Base-by-base conservation (phyloP, 2,329 filamentous ascomycete species). In the Fusarium sp. region DNA sequence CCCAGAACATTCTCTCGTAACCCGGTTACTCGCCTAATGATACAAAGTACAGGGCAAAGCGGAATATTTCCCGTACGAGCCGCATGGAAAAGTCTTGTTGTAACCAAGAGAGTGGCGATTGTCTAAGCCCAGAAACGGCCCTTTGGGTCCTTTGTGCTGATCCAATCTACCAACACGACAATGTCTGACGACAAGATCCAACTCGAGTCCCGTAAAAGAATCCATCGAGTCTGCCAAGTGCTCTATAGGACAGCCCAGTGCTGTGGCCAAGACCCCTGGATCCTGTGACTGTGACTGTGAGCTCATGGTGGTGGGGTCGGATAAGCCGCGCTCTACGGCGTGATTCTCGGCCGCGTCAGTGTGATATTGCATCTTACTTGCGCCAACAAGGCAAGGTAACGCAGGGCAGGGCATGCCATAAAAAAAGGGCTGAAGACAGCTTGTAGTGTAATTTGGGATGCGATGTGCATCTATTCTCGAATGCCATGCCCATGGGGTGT, bases 281-380 rank as follows among this genome's bases (percentile, higher is more conserved):
- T 55, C 38, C 40, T 63, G 45, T 44, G 33, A 69, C 43, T 24
- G 45, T 40, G 20, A 51, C 24, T 34, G 40, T 42, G 63, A 45
- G 34, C 51, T 63, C 46, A 49, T 57, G 46, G 57, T 54, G 62
- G 45, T 50, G 61, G 61, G 61, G 57, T 63, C 70, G 62, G 67
- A 60, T 73, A 72, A 64, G 57, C 61, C 60, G 67, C 59, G 58
- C 52, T 66, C 55, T 56, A 66, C 69, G 72, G 72, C 68, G 58
- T 68, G 58, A 74, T 65, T 73, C 67, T 74, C 69, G 72, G 72
- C 68, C 65, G 67, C 40, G 63, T 68, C 39, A 46, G 46, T 53
- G 66, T 71, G 46, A 61, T 60, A 58, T 69, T 68, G 58, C 62
- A 63, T 73, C 54, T 67, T 55, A 66, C 69, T 39, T 57, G 49